Conservation (phyloP, 331 rosid species). For the Erythrophleum ivorense region DNA sequence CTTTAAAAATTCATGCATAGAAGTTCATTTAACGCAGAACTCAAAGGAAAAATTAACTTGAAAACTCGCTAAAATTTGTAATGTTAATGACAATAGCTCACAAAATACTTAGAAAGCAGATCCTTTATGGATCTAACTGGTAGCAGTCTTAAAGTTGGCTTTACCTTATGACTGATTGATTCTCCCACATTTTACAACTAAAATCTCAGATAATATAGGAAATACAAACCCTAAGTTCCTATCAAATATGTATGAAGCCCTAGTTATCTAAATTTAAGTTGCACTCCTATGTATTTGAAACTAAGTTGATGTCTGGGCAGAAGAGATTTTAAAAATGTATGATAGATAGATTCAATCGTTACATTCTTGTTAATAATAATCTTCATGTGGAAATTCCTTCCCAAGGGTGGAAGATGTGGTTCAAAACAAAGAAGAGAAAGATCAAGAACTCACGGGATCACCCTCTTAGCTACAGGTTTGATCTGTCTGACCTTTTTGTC, state of each 20-base stretch:
- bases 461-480: conserved; percentile 41
- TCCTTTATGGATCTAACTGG: neutral
- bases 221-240: neutral
- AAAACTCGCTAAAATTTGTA: no score
- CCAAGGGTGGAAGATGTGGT: conserved; percentile 47
- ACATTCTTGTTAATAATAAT: conserved; percentile 29
- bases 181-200: neutral
- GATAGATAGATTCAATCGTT: conserved; percentile 20
- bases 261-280: neutral
- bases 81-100: no score
- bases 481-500: conserved; percentile 30
- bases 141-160: neutral
- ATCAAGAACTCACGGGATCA: conserved; percentile 39
- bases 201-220: neutral
- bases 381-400: conserved; percentile 16
- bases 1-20: neutral
- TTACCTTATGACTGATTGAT: neutral
- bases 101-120: no score
- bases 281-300: neutral
- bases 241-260: neutral
- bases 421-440: conserved; percentile 42
- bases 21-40: neutral
- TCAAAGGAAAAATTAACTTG: neutral
- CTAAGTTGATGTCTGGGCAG: neutral
- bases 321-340: neutral